phyloP scores from a whole-genome alignment of 2,329 filamentous ascomycete species.

The Calonectria montana region DNA sequence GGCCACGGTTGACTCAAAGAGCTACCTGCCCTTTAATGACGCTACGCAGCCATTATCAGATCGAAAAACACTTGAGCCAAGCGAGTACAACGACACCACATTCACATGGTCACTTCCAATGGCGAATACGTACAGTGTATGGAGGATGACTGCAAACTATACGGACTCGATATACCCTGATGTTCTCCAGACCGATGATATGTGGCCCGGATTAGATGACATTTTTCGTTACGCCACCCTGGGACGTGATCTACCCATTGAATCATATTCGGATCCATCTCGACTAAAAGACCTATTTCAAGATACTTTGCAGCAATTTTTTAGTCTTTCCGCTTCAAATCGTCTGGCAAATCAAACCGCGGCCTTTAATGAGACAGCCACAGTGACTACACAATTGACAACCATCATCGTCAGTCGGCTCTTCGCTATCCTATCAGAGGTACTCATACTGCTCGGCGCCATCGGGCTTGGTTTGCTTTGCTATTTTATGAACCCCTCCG shows the following conservation, averaged over 20 bases:
- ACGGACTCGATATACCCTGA: not conserved
- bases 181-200: too few relatives aligned
- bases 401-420: not conserved
- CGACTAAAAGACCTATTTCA: not conserved
- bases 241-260: not conserved
- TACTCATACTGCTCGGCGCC: not conserved
- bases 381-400: not conserved
- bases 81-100: not conserved
- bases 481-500: not conserved
- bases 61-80: not conserved
- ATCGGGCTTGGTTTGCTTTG: not conserved
- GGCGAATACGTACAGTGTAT: rapidly evolving
- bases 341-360: not conserved
- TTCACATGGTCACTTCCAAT: not conserved
- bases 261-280: not conserved
- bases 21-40: not conserved
- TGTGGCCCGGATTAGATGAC: not conserved
- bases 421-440: not conserved
- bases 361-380: not conserved
- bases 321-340: not conserved
- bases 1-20: not conserved
- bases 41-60: not conserved
- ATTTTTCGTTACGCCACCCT: not conserved
- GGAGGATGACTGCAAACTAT: not conserved
- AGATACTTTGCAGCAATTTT: not conserved